phyloP scores from a whole-genome alignment of 192 early-diverging fungal genomes.

The Pilobolus umbonatus region DNA sequence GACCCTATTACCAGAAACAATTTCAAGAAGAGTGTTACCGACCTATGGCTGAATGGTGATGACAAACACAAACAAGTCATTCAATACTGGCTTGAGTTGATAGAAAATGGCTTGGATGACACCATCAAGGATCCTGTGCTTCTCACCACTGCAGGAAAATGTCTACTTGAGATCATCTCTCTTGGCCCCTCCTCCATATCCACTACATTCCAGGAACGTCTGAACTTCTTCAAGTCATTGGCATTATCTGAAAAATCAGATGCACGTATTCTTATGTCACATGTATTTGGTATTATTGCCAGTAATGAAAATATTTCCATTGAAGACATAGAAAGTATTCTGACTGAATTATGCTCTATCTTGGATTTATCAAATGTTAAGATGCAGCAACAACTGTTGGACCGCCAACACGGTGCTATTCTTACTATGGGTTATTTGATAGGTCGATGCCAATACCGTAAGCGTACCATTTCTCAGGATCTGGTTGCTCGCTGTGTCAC shows the following conservation, averaged over 20 bases:
- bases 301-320: conserved; percentile 39
- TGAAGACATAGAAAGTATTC: conserved; percentile 8
- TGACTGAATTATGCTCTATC: conserved; percentile 19
- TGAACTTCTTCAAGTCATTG: conserved; percentile 43
- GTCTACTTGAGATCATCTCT: conserved; percentile 67
- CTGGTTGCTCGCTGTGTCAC: conserved; percentile 38
- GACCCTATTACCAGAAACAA: conserved; percentile 36
- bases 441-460: conserved; percentile 57
- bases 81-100: conserved; percentile 46
- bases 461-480: conserved; percentile 31
- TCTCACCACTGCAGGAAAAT: conserved; percentile 57
- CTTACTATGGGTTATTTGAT: conserved; percentile 68
- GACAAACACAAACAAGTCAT: conserved; percentile 35
- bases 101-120: conserved; percentile 52
- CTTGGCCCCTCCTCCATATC: conserved; percentile 57
- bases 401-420: conserved; percentile 62
- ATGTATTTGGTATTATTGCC: conserved; percentile 68
- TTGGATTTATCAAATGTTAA: conserved; percentile 14
- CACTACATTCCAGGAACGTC: conserved; percentile 13
- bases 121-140: conserved; percentile 47
- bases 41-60: conserved; percentile 28
- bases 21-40: conserved; percentile 22
- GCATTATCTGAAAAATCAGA: conserved; percentile 55
- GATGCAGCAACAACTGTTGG: conserved; percentile 26
- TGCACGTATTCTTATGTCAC: conserved; percentile 59